Conservation (phyloP, 495 filamentous ascomycete genomes). For the Aspergillus ellipticus region DNA sequence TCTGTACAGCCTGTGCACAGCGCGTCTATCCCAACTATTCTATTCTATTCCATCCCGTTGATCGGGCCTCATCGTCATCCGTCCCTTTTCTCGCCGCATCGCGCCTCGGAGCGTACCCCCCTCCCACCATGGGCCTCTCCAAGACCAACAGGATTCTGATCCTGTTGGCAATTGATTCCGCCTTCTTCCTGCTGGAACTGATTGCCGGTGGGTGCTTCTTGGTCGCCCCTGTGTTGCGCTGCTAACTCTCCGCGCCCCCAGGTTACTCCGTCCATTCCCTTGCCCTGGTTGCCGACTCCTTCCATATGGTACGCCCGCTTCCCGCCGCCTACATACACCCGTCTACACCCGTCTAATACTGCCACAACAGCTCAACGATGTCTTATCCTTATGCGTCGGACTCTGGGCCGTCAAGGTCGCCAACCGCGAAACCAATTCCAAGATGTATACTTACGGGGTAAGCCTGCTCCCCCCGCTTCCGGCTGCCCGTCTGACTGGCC, state of each 20-base stretch:
- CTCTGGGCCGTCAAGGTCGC: constrained; percentile 93
- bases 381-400: constrained; percentile 86
- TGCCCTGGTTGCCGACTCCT: constrained; percentile 91
- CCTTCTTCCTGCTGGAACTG: constrained; percentile 88
- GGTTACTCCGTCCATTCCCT: constrained; percentile 84
- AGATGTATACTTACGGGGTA: constrained; percentile 91
- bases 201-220: constrained; percentile 56
- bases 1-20: too few relatives aligned
- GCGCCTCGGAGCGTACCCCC: constrained; percentile 31
- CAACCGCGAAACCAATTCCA: constrained; percentile 69
- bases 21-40: too few relatives aligned
- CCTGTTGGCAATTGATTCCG: constrained; percentile 83
- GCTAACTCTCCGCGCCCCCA: constrained; percentile 23
- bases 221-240: background rate
- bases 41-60: background rate
- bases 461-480: constrained; percentile 25
- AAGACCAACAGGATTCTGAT: constrained; percentile 90
- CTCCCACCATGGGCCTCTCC: constrained; percentile 72
- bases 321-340: background rate
- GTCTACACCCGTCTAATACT: constrained; percentile 8
- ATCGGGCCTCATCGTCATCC: constrained; percentile 4
- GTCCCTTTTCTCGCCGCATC: constrained; percentile 10
- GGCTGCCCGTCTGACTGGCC: constrained; percentile 14
- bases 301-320: constrained; percentile 79
- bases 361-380: constrained; percentile 71